Base-by-base conservation (phyloP, 345 rosid genomes). In the Eutrema japonicum region DNA sequence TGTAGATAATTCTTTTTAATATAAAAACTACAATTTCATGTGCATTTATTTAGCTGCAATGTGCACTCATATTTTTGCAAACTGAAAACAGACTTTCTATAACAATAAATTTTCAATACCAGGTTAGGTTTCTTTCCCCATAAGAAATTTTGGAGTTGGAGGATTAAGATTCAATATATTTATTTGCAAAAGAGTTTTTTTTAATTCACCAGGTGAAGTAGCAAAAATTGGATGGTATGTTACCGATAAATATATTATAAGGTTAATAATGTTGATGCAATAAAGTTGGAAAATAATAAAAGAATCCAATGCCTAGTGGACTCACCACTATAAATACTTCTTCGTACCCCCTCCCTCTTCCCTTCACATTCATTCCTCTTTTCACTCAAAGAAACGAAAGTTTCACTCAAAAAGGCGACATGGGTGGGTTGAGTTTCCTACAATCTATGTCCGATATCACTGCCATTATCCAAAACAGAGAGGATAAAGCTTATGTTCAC, bases 401-500 rank as follows among this genome's bases (percentile, higher is more conserved):
- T 64, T 46, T 62, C 55, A 32, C 36, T 65, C 62, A 11, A 46
- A 74, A 58, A 40, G 59, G 29, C 0, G 55, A 79, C 68, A 47
- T 56, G 29, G 62, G 81, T 35, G 91, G 87, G 42, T 76, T 83
- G 85, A 89, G 89, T 80, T 86, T 82, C 82, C 83, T 86, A 38
- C 88, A 84, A 11, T 68, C 68, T 56, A 77, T 87, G 47, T 18
- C 82, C 56, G 65, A 77, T 42, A 47, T 29, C 53, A 48, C 77
- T 48, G 11, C 73, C 74, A 40, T 26, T 49, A 58, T 36, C 48
- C 40, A 33, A 64, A 40, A 72, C 71, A 57, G 45, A 65, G 74
- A 32, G 4, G 74, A 4, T 5, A 76, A 58, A 46, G 73, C 69
- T 9, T 89, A 88, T 64, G 85, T 91, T 47, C 91, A 87, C 49